Base-by-base conservation (phyloP, 371 early-diverging fungal species). In the Circinella minor region DNA sequence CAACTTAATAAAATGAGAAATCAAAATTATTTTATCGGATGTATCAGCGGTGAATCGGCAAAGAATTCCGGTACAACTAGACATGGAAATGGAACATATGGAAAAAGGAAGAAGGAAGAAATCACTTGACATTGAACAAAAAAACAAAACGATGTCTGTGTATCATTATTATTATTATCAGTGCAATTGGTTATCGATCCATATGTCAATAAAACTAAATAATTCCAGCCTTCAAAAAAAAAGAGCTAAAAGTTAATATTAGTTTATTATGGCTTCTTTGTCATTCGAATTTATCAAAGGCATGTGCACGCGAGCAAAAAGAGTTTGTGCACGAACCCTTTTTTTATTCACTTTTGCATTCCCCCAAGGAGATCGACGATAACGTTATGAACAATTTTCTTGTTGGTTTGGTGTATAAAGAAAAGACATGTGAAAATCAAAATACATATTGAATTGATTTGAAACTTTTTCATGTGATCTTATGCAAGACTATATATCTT, bases 331-430 rank as follows among this genome's bases (percentile, higher is more conserved):
- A 57, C 57, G 34, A 57, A 57, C 57, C 57, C 57, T 57, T 43
- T 43, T 43, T 43, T 43, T 43, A 9, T 43, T 43, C 43, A 27
- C 27, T 27, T 27, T 27, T 27, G 2, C 43, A 9, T 43, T 3
- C 57, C 57, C 57, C 57, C 27, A 57, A 57, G 27, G 27, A 18
- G 57, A 57, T 57, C 57, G 57, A 57, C 57, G 57, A 57, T 57
- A 57, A 57, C 57, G 36, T 43, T 43, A 9, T 43, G 43, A 1
- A 2, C 6, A 43, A 43, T 43, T 43, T 43, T 43, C 11, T 43
- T 43, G 6, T 43, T 43, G 43, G 43, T 43, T 9, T 43, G 0
- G 3, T 43, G 11, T 43, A 6, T 9, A 43, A 43, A 43, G 11
- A 43, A 43, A 34, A 34, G 20, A 10, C 57, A 57, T 57, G 57